Evolutionary conservation across 371 early-diverging fungal genomes (phyloP).

Genomic region (Choanephora cucurbitarum): DNA sequence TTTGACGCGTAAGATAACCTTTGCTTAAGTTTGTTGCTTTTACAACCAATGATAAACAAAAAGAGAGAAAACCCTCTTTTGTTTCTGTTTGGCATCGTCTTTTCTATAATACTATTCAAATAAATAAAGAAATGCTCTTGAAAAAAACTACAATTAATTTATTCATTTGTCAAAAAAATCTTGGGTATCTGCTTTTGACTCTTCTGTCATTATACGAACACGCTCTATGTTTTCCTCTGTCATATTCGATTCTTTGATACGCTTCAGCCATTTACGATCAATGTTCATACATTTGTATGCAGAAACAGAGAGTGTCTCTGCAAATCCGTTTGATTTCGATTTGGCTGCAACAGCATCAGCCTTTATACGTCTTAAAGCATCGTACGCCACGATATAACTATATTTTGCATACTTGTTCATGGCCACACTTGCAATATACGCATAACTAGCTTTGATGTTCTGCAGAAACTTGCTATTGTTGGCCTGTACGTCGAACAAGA

Average conservation of each 20-base stretch:
- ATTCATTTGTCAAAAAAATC: too few species aligned
- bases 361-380: slow-evolving; percentile 30
- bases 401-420: slow-evolving; percentile 25
- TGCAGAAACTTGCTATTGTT: slow-evolving; percentile 21
- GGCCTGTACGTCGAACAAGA: slow-evolving; percentile 15
- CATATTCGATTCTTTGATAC: slow-evolving; percentile 13
- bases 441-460: slow-evolving; percentile 28
- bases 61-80: too few species aligned
- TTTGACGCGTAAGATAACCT: too few species aligned
- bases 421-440: slow-evolving; percentile 14
- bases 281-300: slow-evolving; percentile 18
- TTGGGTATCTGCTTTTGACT: neutral
- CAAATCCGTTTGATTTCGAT: slow-evolving; percentile 10
- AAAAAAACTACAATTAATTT: too few species aligned
- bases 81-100: too few species aligned
- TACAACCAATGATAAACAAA: too few species aligned
- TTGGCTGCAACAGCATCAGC: slow-evolving; percentile 21
- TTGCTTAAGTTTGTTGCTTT: too few species aligned
- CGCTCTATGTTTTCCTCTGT: neutral
- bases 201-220: neutral
- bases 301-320: slow-evolving; percentile 11
- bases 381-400: slow-evolving; percentile 34
- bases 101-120: too few species aligned
- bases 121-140: too few species aligned
- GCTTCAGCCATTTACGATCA: slow-evolving; percentile 18